Base-by-base conservation (phyloP, 495 filamentous ascomycete species). In the Penicillium dipodomyicola region DNA sequence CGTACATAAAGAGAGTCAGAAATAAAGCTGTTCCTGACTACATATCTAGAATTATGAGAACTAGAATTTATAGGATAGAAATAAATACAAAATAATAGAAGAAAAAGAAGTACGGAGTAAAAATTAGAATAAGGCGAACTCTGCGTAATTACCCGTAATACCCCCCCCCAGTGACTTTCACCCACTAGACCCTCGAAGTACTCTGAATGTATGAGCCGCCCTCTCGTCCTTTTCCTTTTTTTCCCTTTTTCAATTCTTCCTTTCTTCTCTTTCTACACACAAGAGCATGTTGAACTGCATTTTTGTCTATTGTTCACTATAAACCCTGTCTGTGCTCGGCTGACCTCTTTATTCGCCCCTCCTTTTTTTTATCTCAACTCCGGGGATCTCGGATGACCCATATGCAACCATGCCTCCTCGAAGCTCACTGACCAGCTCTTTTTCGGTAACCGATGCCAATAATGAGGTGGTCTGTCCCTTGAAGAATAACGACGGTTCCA, bases 401-500 rank as follows among this genome's bases (percentile, higher is more conserved):
- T 78, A 78, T 74, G 74, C 71, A 78, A 78, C 75, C 73, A 87
- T 96, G 92, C 92, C 92, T 76, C 91, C 90, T 60, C 85, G 89
- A 83, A 86, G 87, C 60, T 88, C 90, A 53, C 80, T 95, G 68
- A 92, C 89, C 56, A 87, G 87, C 72, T 95, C 91, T 52, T 96
- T 96, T 70, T 93, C 92, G 61, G 88, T 96, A 65, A 87, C 89
- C 59, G 91, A 96, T 78, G 84, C 86, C 70, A 91, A 87, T 69
- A 95, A 95, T 73, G 94, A 97, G 73, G 93, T 98, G 62, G 91
- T 97, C 57, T 98, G 94, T 80, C 94, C 94, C 58, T 77, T 98
- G 78, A 86, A 85, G 67, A 97, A 96, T 71, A 91, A 96, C 58
- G 94, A 98, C 84, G 91, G 91, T 65, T 96, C 94, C 64, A 91